Conservation (phyloP, 2,329 filamentous ascomycete species). For the Stachybotrys chartarum region DNA sequence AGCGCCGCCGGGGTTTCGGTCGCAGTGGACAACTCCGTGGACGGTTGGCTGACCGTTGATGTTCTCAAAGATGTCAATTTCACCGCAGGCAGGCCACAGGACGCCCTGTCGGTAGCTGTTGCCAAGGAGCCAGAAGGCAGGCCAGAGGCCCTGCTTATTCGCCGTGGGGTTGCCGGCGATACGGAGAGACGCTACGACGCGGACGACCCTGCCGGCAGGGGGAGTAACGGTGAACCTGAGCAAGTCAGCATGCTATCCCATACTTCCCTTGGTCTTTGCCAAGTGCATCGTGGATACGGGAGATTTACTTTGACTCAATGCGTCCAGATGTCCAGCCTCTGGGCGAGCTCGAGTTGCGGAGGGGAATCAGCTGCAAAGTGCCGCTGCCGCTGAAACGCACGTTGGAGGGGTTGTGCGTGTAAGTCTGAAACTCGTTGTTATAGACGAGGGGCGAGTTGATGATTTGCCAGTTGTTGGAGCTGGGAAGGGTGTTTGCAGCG, state of each 20-base stretch:
- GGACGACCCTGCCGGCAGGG: conserved; percentile 21
- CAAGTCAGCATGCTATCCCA: not conserved
- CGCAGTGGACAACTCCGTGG: conserved; percentile 35
- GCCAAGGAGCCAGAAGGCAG: conserved; percentile 39
- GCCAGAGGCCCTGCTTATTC: conserved; percentile 37
- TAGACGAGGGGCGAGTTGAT: conserved; percentile 26
- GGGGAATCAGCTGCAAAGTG: conserved; percentile 38
- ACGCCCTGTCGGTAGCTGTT: conserved; percentile 29
- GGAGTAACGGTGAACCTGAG: conserved; percentile 27
- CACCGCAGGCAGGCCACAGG: conserved; percentile 33
- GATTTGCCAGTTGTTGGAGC: conserved; percentile 30
- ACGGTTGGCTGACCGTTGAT: conserved; percentile 31
- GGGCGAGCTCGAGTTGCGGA: conserved; percentile 13
- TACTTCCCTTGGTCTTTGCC: not conserved
- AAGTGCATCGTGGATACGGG: conserved; percentile 6
- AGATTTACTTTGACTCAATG: conserved; percentile 27
- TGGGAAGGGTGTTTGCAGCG: conserved; percentile 15
- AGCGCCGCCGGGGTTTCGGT: conserved; percentile 26
- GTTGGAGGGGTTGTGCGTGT: conserved; percentile 29
- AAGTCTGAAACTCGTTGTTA: conserved; percentile 35
- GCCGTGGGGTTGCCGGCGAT: conserved; percentile 25
- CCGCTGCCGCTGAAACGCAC: conserved; percentile 34
- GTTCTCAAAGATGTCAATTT: conserved; percentile 36
- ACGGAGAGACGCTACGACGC: conserved; percentile 30
- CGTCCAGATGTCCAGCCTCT: conserved; percentile 35